Evolutionary conservation across 2,329 filamentous ascomycete genomes (phyloP), one percentile per base, ranked within the genome.

Genomic region (Neofusicoccum parvum): DNA sequence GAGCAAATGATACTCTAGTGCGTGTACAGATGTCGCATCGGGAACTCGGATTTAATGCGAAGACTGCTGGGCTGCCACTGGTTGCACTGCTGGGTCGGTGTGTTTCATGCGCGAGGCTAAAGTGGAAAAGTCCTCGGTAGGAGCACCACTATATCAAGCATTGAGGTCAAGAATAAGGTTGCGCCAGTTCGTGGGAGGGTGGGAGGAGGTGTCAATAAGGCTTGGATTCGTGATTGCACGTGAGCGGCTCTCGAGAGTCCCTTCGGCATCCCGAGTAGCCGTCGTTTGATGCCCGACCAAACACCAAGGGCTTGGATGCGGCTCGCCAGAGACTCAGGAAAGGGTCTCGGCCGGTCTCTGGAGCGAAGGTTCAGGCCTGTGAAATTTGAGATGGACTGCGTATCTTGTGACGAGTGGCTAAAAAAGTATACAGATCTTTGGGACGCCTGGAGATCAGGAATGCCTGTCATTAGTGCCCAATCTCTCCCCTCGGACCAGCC

Each of bases 171-270:
- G 12, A 36, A 6, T 9, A 17, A 59, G 27, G 39, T 17, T 36
- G 20, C 15, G 11, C 15, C 15, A 45, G 15, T 10, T 10, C 6
- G 27, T 14, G 23, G 34, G 23, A 34, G 1, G 23, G 12, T 59
- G 14, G 6, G 54, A 59, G 23, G 54, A 59, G 15, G 54, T 59
- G 23, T 17, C 39, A 45, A 46, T 59, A 59, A 46, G 39, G 54
- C 54, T 45, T 17, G 15, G 12, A 59, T 59, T 59, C 54, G 54
- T 59, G 39, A 59, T 59, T 59, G 20, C 54, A 59, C 54, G 54
- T 59, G 54, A 59, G 54, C 39, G 23, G 37, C 17, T 41, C 3
- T 56, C 2, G 9, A 39, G 9, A 15, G 12, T 7, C 3, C 41
- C 15, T 9, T 48, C 43, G n/a, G 54, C 41, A 59, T 32, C 27